These are phyloP conservation scores for Halophytophthora polymorphica DNA, from an alignment of 352 stramenopile species.

Conservation along the genomic window DNA sequence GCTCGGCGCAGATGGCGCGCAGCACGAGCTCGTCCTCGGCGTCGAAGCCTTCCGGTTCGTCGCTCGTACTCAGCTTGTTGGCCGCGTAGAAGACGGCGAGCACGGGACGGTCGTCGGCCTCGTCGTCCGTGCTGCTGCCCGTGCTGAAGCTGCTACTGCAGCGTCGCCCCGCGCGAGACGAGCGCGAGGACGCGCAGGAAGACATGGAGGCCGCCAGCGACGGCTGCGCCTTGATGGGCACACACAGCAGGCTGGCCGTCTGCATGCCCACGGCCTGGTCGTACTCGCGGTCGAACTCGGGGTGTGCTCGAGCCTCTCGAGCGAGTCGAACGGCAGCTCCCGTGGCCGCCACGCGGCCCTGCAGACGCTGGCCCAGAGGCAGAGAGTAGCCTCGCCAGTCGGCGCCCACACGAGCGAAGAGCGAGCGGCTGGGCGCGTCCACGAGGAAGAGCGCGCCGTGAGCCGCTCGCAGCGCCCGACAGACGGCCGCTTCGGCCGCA, in stretches of 20 bases:
- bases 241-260: slow-evolving; percentile 66
- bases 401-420: slow-evolving; percentile 60
- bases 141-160: slow-evolving; percentile 39
- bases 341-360: slow-evolving; percentile 61
- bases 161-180: slow-evolving; percentile 17
- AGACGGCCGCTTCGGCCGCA: slow-evolving; percentile 26
- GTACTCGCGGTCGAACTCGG: slow-evolving; percentile 68
- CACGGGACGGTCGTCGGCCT: slow-evolving; percentile 38
- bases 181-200: slow-evolving; percentile 9
- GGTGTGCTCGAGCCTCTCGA: slow-evolving; percentile 45
- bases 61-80: slow-evolving; percentile 57
- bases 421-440: slow-evolving; percentile 61
- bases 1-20: slow-evolving; percentile 58
- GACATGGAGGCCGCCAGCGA: slow-evolving; percentile 21
- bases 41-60: slow-evolving; percentile 42
- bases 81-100: slow-evolving; percentile 80
- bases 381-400: slow-evolving; percentile 74
- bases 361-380: slow-evolving; percentile 64
- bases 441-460: slow-evolving; percentile 78
- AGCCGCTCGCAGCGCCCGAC: slow-evolving; percentile 20
- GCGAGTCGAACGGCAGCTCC: slow-evolving; percentile 56
- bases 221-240: slow-evolving; percentile 61
- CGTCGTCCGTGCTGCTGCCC: slow-evolving; percentile 55
- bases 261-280: slow-evolving; percentile 56
- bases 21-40: slow-evolving; percentile 67